Base-by-base conservation (phyloP, 345 rosid genomes). In the Excoecaria cochinchinensis region DNA sequence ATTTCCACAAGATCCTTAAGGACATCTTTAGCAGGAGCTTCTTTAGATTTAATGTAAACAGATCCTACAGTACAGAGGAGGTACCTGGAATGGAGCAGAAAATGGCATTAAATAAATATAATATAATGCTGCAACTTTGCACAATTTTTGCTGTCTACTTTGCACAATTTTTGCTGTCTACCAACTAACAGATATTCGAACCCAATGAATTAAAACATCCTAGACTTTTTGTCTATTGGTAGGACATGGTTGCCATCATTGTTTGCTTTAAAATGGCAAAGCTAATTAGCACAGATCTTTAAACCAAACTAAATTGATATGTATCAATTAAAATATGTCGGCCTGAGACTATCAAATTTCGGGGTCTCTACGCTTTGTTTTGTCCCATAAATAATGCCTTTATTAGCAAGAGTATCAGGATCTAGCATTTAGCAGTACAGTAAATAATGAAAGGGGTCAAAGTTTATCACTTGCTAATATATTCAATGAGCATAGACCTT, bases 1-100 rank as follows among this genome's bases (percentile, higher is more conserved):
- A 95, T 95, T 83, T 95, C 99, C 67, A 95, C 99, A 46, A 95
- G 97, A 88, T 95, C 99, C 82, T 93, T 95, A 60, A 95, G 97
- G 68, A 95, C 89, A 82, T 95, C 99, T 84, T 89, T 95, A 13
- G 98, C 92, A 62, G 99, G 99, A 74, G 98, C 97, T 87, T 95
- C 99, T 86, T 95, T 91, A 63, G 99, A 90, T 84, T 87, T 93
- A 62, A 95, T 93, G 74, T 95, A 95, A 24, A 95, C 98, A 17
- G 97, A 95, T 73, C 99, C 99, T 42, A 95, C 97, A 3, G 99
- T 95, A 76, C 99, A 93, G 36, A 95, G 93, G 57, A 95, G 97
- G 85, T 95, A 95, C 82, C 99, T 95, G 82, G 68, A 72, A 70
- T 47, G 63, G 56, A 51, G 40, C 5, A 46, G 1, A 31, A 16